Conservation (phyloP, 176 grass and related monocot species). For the Bothriochloa decipiens region DNA sequence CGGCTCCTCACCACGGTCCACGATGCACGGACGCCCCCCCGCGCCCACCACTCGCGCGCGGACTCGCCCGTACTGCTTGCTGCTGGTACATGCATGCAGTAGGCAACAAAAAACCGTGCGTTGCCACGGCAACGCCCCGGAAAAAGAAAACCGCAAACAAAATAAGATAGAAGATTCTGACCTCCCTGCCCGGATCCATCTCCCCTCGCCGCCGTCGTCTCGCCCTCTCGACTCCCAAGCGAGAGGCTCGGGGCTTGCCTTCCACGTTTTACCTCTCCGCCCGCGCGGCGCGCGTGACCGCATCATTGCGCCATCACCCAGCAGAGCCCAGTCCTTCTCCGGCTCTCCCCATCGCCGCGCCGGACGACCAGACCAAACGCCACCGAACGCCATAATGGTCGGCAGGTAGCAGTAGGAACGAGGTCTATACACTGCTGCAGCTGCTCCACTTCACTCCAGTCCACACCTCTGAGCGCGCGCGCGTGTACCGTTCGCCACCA, state of each 20-base stretch:
- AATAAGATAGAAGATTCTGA: slow-evolving; percentile 50
- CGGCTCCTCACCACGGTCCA: neutral
- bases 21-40: neutral
- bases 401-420: neutral
- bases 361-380: slow-evolving; percentile 45
- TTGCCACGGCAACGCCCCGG: neutral
- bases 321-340: too few relatives aligned
- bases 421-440: neutral
- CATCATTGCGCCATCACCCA: slow-evolving; percentile 42
- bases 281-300: slow-evolving; percentile 18
- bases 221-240: too few relatives aligned
- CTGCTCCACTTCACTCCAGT: neutral
- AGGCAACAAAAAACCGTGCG: neutral
- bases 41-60: too few relatives aligned
- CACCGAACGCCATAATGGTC: slow-evolving; percentile 53
- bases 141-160: slow-evolving; percentile 23
- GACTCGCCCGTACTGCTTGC: neutral
- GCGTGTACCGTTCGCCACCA: neutral
- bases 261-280: slow-evolving; percentile 4
- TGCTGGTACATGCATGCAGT: too few relatives aligned
- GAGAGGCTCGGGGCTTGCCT: neutral
- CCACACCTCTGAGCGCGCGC: neutral
- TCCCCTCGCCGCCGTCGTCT: neutral
- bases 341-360: neutral
- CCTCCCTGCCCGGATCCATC: neutral